Percentiles rank a stretch among this genome's conserved stretches.
phyloP scores from a whole-genome alignment of 805 yeast species.

The Candida boleticola region DNA sequence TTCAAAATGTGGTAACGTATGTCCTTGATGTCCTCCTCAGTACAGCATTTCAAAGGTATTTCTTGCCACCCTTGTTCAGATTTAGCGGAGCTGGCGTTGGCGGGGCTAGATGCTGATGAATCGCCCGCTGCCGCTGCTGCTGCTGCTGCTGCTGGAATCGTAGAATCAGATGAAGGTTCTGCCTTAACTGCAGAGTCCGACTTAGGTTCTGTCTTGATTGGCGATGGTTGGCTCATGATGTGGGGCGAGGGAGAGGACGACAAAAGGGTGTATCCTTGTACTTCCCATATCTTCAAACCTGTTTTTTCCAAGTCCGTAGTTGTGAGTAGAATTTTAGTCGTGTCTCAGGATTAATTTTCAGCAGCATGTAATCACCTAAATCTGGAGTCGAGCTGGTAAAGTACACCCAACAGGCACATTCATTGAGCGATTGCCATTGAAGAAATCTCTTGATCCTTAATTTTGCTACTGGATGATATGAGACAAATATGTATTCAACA shows the following conservation, averaged over 20 bases:
- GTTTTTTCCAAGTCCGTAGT: too few relatives aligned
- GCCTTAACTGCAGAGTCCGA: neutral
- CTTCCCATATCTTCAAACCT: too few relatives aligned
- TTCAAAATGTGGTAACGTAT: constrained; percentile 77
- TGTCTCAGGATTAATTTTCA: too few relatives aligned
- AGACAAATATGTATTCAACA: too few relatives aligned
- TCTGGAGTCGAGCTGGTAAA: too few relatives aligned
- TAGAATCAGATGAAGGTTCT: neutral
- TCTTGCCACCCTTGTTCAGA: constrained; percentile 40
- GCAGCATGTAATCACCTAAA: too few relatives aligned
- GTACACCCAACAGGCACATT: too few relatives aligned
- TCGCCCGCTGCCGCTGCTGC: neutral
- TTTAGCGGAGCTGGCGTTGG: neutral
- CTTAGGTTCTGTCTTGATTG: constrained; percentile 5
- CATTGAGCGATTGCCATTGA: too few relatives aligned
- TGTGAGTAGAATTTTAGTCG: too few relatives aligned
- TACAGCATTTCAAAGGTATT: constrained; percentile 69
- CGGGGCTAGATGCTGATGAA: neutral
- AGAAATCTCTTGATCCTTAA: too few relatives aligned
- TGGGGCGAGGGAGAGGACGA: neutral
- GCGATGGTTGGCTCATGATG: constrained; percentile 3
- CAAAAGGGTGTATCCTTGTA: too few relatives aligned
- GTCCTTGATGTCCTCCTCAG: constrained; percentile 67
- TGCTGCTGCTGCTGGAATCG: constrained; percentile 1
- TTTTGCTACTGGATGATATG: too few relatives aligned